phyloP scores from a whole-genome alignment of 2,329 filamentous ascomycete genomes.

The Sclerotinia nivalis region DNA sequence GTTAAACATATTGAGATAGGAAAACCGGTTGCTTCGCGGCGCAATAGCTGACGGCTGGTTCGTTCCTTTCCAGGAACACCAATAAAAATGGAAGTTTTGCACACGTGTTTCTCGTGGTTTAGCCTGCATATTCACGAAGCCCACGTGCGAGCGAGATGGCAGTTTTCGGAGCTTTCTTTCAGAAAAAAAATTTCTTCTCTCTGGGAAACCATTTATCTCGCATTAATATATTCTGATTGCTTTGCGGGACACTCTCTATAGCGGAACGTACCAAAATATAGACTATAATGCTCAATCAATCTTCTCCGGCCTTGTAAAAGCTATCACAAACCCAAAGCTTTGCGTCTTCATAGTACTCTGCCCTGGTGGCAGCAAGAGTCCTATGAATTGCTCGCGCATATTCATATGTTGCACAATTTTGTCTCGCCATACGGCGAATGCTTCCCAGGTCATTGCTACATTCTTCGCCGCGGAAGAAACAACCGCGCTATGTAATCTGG shows the following conservation, averaged over 20 bases:
- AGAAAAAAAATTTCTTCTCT: not conserved
- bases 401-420: slow-evolving; percentile 4
- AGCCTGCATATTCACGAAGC: not conserved
- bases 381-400: not conserved
- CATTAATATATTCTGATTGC: not conserved
- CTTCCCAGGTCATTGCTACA: not conserved
- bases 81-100: slow-evolving; percentile 4
- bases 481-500: not conserved
- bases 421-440: slow-evolving; percentile 1
- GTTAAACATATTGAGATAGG: not conserved
- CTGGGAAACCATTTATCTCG: not conserved
- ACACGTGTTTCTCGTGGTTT: not conserved
- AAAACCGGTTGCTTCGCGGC: not conserved
- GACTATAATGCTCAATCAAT: no score
- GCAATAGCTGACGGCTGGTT: not conserved
- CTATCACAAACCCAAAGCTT: not conserved
- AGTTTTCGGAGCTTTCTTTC: not conserved
- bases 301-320: not conserved
- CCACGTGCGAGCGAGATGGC: not conserved
- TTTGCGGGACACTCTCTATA: not conserved
- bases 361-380: not conserved
- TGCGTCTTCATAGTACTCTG: slow-evolving; percentile 1
- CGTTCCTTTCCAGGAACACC: not conserved
- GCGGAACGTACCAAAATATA: not conserved
- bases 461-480: not conserved